Evolutionary conservation across 2,329 filamentous ascomycete species (phyloP).

Genomic region (Aureobasidium sp.): DNA sequence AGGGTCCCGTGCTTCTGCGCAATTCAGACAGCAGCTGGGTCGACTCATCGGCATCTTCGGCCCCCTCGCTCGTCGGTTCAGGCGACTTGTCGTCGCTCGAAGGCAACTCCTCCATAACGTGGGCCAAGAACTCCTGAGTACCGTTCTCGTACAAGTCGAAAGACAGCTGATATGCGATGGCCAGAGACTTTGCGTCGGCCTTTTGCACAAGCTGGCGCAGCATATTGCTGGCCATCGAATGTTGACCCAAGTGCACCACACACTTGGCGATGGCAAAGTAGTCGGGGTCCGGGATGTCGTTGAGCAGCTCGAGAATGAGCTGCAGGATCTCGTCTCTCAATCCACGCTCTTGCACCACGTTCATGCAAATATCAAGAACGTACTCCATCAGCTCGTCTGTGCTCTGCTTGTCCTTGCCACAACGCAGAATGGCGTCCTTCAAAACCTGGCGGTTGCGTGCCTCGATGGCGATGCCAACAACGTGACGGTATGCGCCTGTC

Average conservation of each 20-base stretch:
- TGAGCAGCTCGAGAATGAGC: constrained; percentile 90
- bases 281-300: constrained; percentile 84
- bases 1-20: constrained; percentile 45
- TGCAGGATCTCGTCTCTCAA: constrained; percentile 79
- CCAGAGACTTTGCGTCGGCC: constrained; percentile 68
- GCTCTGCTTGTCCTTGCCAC: constrained; percentile 74
- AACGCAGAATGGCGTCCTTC: constrained; percentile 76
- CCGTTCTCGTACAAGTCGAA: constrained; percentile 98
- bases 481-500: constrained; percentile 84
- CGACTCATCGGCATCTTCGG: constrained; percentile 49
- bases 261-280: constrained; percentile 98
- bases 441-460: constrained; percentile 86
- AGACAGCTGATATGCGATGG: constrained; percentile 91
- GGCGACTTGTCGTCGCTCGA: constrained; percentile 42
- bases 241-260: constrained; percentile 89
- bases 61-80: constrained; percentile 33
- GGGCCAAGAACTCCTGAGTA: constrained; percentile 90
- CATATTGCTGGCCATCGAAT: constrained; percentile 83
- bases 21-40: constrained; percentile 52
- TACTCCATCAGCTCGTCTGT: constrained; percentile 97
- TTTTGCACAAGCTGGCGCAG: constrained; percentile 74
- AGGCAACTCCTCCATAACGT: constrained; percentile 76
- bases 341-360: constrained; percentile 86
- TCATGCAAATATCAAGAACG: constrained; percentile 91
- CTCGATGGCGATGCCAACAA: constrained; percentile 93